Base-by-base conservation (phyloP, 75 land plant species). In the Ceratopteris richardii region DNA sequence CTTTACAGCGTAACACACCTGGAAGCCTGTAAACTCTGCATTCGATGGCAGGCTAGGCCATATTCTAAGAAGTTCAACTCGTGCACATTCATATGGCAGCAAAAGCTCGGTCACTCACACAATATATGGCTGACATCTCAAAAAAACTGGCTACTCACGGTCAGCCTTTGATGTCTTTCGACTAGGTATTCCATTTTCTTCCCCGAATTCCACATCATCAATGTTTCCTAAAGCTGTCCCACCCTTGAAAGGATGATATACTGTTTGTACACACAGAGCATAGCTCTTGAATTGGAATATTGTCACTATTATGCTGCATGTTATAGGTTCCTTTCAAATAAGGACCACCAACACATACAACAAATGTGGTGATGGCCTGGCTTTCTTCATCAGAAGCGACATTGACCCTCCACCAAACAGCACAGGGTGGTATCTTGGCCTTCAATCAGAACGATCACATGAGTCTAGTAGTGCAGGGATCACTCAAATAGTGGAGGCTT, bases 31-130 rank as follows among this genome's bases (percentile, higher is more conserved):
- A 50, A 67, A 89, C 73, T 93, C 98, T 18, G 82, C 63, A 43
- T 89, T 83, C 46, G 98, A 90, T 18, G 98, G 98, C 55, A 93
- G 75, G 70, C 98, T 93, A 21, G 98, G 96, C 98, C 98, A 93
- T 37, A 93, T 57, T 40, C 98, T 77, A 56, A 93, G 86, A 70
- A 80, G 90, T 46, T 93, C 98, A 36, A 93, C 98, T 19, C 96
- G 98, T 22, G 96, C 85, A 17, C 80, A 73, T 61, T 81, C 75
- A 56, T 93, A 73, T 2, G 98, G 98, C 60, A 81, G 56, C 29
- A 93, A 76, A 54, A 93, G 82, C 29, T 93, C 98, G 42, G 86
- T 86, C 36, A 93, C 66, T 14, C 96, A 90, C 25, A 93, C 70
- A 53, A 80, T 79, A 69, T 93, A 93, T 50, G 96, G 87, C 33